Evolutionary conservation across 2,329 filamentous ascomycete genomes (phyloP), one percentile per base, ranked within the genome.

Genomic region (Fusarium acutatum): DNA sequence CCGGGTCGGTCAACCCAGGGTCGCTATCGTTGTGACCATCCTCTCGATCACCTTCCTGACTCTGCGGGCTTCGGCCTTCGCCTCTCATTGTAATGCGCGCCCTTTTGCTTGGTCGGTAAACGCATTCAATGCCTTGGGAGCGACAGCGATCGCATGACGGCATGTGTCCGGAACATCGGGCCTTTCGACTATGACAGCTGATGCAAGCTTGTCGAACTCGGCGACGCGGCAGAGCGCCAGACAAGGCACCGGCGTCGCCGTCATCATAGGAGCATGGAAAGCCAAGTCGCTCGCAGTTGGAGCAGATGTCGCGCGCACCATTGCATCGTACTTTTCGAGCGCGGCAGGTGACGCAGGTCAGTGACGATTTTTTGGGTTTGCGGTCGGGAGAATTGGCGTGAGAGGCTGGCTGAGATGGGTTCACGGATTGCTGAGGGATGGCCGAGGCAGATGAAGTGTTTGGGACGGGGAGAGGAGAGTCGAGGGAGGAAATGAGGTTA

Each of bases 301-400:
- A 86, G 79, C 88, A 90, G 66, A 87, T 81, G 56, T 86, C 83
- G 44, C 86, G 86, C 18, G 84, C 82, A 40, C 88, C 87, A 75
- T 89, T 87, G 80, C 88, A 90, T 53, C 88, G 87, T 26, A 90
- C 88, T 79, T 90, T 90, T 77, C 88, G 86, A 54, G 85, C 83
- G 28, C 87, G 86, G 71, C 87, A 89, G 17, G 87, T 88, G 71
- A 85, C 83, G 77, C 87, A 89, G n/a, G 87, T 89, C 38, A 84
- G 79, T 24, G 83, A 84, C 44, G 83, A 83, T 64, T 84, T 83
- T 71, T 84, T 85, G 30, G 81, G 81, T 47, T 80, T 81, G 61
- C 80, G 80, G 60, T 80, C 78, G 56, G 78, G 76, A n/a, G 79
- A 80, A 60, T 78, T 77, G 64, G 73, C 67, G 61, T 79, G 74